Base-by-base conservation (phyloP, 129 eudicot species). In the Ambrosia artemisiifolia region DNA sequence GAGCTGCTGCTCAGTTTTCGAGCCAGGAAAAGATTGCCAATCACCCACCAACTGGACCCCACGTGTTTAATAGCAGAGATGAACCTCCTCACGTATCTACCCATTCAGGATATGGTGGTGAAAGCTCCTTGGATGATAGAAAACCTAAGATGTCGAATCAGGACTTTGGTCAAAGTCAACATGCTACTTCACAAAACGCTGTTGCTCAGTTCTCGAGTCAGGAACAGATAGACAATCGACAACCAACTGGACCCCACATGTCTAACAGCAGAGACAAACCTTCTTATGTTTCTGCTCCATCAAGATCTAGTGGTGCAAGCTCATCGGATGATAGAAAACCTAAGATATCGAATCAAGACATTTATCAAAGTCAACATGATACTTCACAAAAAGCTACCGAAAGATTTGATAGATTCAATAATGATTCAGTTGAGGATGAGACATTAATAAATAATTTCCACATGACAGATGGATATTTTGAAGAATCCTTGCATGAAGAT, bases 1-100 rank as follows among this genome's bases (percentile, higher is more conserved):
- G 91, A 80, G 98, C 98, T 80, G 98, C 98, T 70, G 98, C 96
- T 16, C 90, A 82, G 47, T 85, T 87, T 57, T 78, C 98, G 11
- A 90, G 72, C 16, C 85, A 69, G 38, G 85, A 63, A 72, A 77
- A 77, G 84, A 48, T 51, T 34, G 30, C 59, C 8, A 73, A 68
- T 20, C 88, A 54, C 49, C 46, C 36, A 51, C 84, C 87, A 11
- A 44, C 80, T 57, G 84, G 78, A 63, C 72, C 84, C 46, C 82
- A 72, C 4, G 16, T 66, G 17, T 78, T 83, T 24, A 70, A 63
- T 34, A 16, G 11, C 71, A 77, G 81, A 65, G 79, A 76, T 50
- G 55, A 76, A 43, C 53, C 49, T 47, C 49, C 77, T 47, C 71
- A 19, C 70, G 66, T 32, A 12, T 30, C 76, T 66, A 42, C 40